Conservation (phyloP, 257 asterid genomes). For the Coffea canephora region DNA sequence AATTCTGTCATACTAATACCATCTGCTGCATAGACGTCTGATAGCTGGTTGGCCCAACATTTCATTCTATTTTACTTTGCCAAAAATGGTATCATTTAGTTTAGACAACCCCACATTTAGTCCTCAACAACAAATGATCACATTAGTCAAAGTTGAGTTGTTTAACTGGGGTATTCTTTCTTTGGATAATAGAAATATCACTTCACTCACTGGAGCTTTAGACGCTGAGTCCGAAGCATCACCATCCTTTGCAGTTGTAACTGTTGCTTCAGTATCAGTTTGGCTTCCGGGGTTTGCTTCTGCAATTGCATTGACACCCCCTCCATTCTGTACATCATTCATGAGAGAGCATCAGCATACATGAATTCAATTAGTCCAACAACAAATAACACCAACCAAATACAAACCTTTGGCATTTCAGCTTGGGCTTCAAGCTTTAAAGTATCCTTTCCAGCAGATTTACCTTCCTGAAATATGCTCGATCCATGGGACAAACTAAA, state of each 20-base stretch:
- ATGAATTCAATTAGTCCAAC: not conserved
- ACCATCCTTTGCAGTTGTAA: slow-evolving; percentile 27
- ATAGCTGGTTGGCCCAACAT: not conserved
- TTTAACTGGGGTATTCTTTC: not conserved
- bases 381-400: not conserved
- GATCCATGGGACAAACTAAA: slow-evolving; percentile 72
- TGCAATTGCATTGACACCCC: slow-evolving; percentile 29
- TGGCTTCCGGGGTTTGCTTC: slow-evolving; percentile 43
- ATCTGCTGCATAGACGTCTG: not conserved
- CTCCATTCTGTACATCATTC: slow-evolving; percentile 37
- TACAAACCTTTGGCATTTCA: slow-evolving; percentile 53
- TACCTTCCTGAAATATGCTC: slow-evolving; percentile 62
- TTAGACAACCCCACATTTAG: not conserved
- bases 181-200: not conserved
- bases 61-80: not conserved
- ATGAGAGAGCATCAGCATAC: not conserved
- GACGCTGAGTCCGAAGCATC: slow-evolving; percentile 17
- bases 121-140: not conserved
- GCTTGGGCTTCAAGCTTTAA: slow-evolving; percentile 52
- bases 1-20: not conserved
- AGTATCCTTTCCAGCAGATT: slow-evolving; percentile 46
- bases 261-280: slow-evolving; percentile 42
- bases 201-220: slow-evolving; percentile 49
- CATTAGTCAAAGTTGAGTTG: not conserved
- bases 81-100: not conserved